These are phyloP conservation scores for Laetiporus sulphureus DNA, from an alignment of 1,284 basidiomycete species.

Conservation along the genomic window DNA sequence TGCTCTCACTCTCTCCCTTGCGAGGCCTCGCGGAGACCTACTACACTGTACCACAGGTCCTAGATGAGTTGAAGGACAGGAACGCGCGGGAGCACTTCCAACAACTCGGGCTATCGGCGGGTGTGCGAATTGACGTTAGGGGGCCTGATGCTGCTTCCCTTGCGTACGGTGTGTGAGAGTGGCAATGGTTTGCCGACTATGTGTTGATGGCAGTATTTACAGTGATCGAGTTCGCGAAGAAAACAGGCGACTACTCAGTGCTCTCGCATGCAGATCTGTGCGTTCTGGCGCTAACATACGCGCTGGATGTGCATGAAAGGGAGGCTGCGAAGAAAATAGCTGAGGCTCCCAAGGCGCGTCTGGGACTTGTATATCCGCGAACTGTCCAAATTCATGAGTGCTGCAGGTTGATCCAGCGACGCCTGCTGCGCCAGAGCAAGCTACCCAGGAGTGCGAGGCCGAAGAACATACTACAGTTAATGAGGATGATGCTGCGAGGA, in stretches of 20 bases:
- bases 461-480: too few species aligned
- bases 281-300: slow-evolving; percentile 86
- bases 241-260: slow-evolving; percentile 94
- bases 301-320: slow-evolving; percentile 55
- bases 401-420: too few species aligned
- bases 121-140: slow-evolving; percentile 71
- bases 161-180: slow-evolving; percentile 56
- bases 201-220: too few species aligned
- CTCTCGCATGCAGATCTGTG: slow-evolving; percentile 90
- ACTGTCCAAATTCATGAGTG: too few species aligned
- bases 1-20: slow-evolving; percentile 81
- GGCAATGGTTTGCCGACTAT: too few species aligned
- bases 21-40: slow-evolving; percentile 79
- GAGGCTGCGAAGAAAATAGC: slow-evolving; percentile 17
- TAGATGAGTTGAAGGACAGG: slow-evolving; percentile 84
- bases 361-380: background rate
- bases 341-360: background rate
- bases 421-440: too few species aligned
- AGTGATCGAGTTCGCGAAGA: slow-evolving; percentile 92
- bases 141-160: slow-evolving; percentile 71
- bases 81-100: slow-evolving; percentile 83
- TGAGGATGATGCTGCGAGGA: background rate
- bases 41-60: slow-evolving; percentile 83
- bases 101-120: slow-evolving; percentile 63
- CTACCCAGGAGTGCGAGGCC: too few species aligned